Conservation (phyloP, 176 grass and related monocot species). For the Carex kokanica region DNA sequence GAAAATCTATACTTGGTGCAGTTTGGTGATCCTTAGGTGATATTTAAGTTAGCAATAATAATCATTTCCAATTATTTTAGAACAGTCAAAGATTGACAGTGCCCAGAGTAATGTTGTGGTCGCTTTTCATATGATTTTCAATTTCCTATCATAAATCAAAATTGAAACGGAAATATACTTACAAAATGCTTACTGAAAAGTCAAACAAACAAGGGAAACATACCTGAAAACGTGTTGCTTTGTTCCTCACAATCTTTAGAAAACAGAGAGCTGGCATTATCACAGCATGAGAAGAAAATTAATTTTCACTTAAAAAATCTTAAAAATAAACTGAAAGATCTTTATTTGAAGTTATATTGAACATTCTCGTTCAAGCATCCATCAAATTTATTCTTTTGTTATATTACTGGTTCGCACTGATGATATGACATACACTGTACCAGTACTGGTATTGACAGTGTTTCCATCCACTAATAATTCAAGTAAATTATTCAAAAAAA, state of each 20-base stretch:
- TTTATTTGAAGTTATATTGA: not conserved
- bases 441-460: not conserved
- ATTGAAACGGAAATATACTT: not conserved
- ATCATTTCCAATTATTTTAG: not conserved
- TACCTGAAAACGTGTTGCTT: constrained; percentile 77
- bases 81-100: not conserved
- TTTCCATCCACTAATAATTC: not conserved
- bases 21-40: not conserved
- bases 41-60: not conserved
- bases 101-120: not conserved
- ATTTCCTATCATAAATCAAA: constrained; percentile 7
- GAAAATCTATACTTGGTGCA: not conserved
- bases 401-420: not conserved
- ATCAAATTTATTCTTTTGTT: not conserved
- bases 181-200: not conserved
- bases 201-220: not conserved
- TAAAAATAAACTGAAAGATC: not conserved
- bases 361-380: not conserved
- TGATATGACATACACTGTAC: not conserved
- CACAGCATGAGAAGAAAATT: constrained; percentile 45
- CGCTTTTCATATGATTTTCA: not conserved
- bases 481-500: no score
- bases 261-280: constrained; percentile 91
- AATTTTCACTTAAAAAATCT: constrained; percentile 3
- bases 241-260: constrained; percentile 64